Evolutionary conservation across 164 flowering plant species (phyloP).

Genomic region (Magnolia sinica): DNA sequence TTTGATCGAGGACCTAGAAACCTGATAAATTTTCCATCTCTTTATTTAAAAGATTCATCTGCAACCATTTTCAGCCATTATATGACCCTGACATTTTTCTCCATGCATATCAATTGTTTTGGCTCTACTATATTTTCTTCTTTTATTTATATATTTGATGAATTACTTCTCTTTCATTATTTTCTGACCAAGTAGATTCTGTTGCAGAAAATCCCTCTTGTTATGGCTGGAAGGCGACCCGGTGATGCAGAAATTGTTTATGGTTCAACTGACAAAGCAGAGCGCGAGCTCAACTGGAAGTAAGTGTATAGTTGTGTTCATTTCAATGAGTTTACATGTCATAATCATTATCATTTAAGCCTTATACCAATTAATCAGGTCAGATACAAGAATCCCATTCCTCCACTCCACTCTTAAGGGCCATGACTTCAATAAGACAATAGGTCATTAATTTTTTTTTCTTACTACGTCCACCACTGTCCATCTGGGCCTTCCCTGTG

Average conservation of each 20-base stretch:
- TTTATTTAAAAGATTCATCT: background rate
- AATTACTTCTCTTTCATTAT: background rate
- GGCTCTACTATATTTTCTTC: background rate
- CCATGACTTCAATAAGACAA: too few relatives aligned
- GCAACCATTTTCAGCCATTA: background rate
- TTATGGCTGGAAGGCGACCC: conserved; percentile 71
- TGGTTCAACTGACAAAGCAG: conserved; percentile 85
- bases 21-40: background rate
- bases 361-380: too few relatives aligned
- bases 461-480: too few relatives aligned
- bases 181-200: conserved; percentile 4
- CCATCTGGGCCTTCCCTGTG: too few relatives aligned
- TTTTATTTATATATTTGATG: background rate
- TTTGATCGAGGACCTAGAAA: too few relatives aligned
- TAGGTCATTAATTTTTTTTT: too few relatives aligned
- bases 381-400: too few relatives aligned
- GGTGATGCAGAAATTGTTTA: conserved; percentile 93
- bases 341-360: background rate
- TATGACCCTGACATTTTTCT: background rate
- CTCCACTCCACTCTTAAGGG: too few relatives aligned
- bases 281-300: conserved; percentile 86
- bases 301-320: conserved; percentile 24
- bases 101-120: background rate
- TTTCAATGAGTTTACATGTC: background rate
- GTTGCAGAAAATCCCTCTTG: conserved; percentile 81